Percentiles rank a stretch among this genome's conserved stretches.
Evolutionary conservation across 1,139 yeast species (phyloP).

Genomic region (Yamadazyma buinensis): DNA sequence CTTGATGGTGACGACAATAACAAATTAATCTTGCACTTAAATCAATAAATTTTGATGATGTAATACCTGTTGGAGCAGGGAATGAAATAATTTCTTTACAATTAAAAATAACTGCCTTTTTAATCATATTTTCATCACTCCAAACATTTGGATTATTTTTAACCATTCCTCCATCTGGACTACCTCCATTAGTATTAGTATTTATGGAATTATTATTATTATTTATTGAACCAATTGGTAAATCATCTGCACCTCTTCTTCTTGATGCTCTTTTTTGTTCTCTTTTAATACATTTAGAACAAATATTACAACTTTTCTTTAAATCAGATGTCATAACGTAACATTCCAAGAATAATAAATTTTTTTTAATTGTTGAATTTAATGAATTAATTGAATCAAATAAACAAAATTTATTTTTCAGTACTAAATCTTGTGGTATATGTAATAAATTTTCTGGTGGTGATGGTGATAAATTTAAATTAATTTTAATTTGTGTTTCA

Average conservation of each 20-base stretch:
- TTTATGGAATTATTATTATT: neutral
- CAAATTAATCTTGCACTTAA: conserved; percentile 87
- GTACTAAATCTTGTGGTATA: conserved; percentile 80
- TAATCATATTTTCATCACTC: conserved; percentile 71
- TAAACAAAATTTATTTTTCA: conserved; percentile 77
- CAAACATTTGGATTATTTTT: conserved; percentile 52
- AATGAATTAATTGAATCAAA: conserved; percentile 42
- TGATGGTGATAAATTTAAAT: conserved; percentile 63
- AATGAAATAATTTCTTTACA: conserved; percentile 82
- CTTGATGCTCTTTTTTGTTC: conserved; percentile 92
- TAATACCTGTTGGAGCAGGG: conserved; percentile 55
- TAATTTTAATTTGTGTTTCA: conserved; percentile 88
- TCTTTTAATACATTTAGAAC: conserved; percentile 83
- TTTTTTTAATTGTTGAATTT: conserved; percentile 44
- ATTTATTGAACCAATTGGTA: neutral
- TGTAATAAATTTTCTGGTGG: conserved; percentile 71
- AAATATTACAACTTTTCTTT: conserved; percentile 65
- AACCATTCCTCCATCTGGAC: conserved; percentile 20
- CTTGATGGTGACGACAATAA: conserved; percentile 92
- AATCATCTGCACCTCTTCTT: conserved; percentile 52
- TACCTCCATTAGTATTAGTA: neutral
- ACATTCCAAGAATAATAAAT: conserved; percentile 61
- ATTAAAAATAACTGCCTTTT: conserved; percentile 85
- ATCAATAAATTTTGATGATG: conserved; percentile 50
- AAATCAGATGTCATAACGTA: conserved; percentile 57